Evolutionary conservation across 176 grass and related monocot species (phyloP), one percentile per base, ranked within the genome.

Genomic region (Paspalum notatum): DNA sequence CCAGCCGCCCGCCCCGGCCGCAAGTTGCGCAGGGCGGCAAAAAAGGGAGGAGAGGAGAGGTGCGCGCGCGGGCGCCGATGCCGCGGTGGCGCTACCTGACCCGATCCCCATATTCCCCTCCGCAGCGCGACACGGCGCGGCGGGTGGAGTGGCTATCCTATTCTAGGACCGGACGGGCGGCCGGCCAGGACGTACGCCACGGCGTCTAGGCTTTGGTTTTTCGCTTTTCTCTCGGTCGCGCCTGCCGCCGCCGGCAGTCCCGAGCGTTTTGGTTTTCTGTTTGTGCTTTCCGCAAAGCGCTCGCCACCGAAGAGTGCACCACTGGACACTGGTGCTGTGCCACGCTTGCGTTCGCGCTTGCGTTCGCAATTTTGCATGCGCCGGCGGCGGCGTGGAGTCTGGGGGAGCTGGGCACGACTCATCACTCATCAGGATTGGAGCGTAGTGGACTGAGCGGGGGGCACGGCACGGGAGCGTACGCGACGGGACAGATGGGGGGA

Each of bases 81-180:
- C 37, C 65, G 71, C 22, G 53, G 74, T 46, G 21, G 71, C 60
- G 69, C 42, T 84, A 26, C 67, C 72, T 72, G 26, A 27, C 21
- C 15, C 27, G 52, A 75, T 75, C 4, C 4, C 52, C 66, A 24
- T n/a, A 14, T 4, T 13, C 44, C 8, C 12, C 0, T 1, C 12
- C n/a, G 9, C 64, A 2, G 53, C 22, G 22, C 21, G 45, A n/a
- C 48, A n/a, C 53, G 17, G n/a, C 64, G 14, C 22, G 54, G 7
- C 5, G 80, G 81, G 17, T 74, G 70, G 43, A 37, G 68, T 66
- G 67, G 84, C 76, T 40, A 80, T 86, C 68, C 68, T 65, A 80
- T 80, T 58, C 76, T 86, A 66, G 69, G 77, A 80, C 50, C 60
- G 61, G 50, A 12, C 18, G 80, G 15, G 21, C 21, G 41, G 47